Percentiles rank a stretch among this genome's conserved stretches.
Evolutionary conservation across 1,139 yeast species (phyloP).

Genomic region (Saccharomyces hybrid): DNA sequence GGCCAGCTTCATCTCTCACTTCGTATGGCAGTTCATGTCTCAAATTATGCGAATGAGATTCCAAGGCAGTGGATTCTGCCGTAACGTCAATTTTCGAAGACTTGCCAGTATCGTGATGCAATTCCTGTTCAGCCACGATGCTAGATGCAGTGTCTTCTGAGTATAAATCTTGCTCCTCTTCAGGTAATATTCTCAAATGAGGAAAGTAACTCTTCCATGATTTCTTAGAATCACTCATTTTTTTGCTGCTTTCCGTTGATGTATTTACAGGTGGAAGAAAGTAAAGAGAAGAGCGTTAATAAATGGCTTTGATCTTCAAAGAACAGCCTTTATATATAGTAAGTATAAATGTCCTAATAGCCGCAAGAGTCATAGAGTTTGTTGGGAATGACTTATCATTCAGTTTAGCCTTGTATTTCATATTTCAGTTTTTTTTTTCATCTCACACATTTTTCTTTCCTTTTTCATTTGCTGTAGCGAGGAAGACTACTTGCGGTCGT

Average conservation of each 20-base stretch:
- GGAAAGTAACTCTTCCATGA: conserved; percentile 18
- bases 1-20: conserved; percentile 43
- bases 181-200: conserved; percentile 25
- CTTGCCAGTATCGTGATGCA: neutral
- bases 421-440: neutral
- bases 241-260: neutral
- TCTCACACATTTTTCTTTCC: neutral
- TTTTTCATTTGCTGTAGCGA: neutral
- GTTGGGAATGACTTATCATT: neutral
- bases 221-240: neutral
- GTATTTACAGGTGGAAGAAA: neutral
- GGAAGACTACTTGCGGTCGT: neutral
- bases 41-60: conserved; percentile 8
- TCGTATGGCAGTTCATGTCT: conserved; percentile 29
- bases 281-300: neutral
- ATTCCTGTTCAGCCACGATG: conserved; percentile 3
- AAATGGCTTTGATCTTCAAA: neutral
- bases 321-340: neutral
- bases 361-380: neutral
- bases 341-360: neutral
- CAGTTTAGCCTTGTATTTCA: neutral
- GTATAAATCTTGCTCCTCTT: conserved; percentile 10
- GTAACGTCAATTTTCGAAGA: neutral
- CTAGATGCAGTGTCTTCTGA: conserved; percentile 4
- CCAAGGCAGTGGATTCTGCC: neutral